Base-by-base conservation (phyloP, 2,329 filamentous ascomycete genomes). In the Aureobasidium sp. region DNA sequence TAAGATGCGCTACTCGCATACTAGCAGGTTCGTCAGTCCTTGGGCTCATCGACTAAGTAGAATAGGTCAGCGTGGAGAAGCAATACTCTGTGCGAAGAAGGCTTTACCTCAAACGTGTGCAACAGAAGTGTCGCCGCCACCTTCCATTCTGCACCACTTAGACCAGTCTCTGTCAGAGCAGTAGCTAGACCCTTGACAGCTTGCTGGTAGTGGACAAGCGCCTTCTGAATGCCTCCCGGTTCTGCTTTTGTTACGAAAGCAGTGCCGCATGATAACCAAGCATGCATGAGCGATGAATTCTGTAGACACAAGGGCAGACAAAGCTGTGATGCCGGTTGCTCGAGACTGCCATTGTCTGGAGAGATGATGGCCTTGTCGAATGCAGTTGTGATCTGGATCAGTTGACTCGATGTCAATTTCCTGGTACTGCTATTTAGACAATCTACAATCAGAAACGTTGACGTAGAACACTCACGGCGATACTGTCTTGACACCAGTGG, bases 351-450 rank as follows among this genome's bases (percentile, higher is more conserved):
- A 32, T 60, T 46, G 8, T 51, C 46, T 26, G 39, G 57, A 5
- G 57, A 60, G 24, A 60, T 60, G 44, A 60, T 41, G 15, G 57
- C 57, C 26, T 43, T 60, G 36, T 60, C 57, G 15, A 60, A 60
- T 8, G 44, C 27, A 43, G 57, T 60, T 9, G 57, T 60, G 37
- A 60, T 41, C 12, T 60, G 57, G 34, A 60, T 51, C 36, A 60
- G n/a, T n/a, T 60, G 57, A 43, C 57, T 60, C 1, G 57, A 51
- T 37, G 57, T 60, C 5, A 50, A 17, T 34, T 43, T 32, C 15
- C 57, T 60, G n/a, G 4, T 26, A 4, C 2, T 15, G 46, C 43
- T 10, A 51, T 24, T 60, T 2, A 13, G 36, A 8, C 5, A 36
- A 15, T 41, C 10, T 24, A 7, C 5, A n/a, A 27, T 3, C 4